Evolutionary conservation across 192 early-diverging fungal species (phyloP).

Genomic region (Endogone sp.): DNA sequence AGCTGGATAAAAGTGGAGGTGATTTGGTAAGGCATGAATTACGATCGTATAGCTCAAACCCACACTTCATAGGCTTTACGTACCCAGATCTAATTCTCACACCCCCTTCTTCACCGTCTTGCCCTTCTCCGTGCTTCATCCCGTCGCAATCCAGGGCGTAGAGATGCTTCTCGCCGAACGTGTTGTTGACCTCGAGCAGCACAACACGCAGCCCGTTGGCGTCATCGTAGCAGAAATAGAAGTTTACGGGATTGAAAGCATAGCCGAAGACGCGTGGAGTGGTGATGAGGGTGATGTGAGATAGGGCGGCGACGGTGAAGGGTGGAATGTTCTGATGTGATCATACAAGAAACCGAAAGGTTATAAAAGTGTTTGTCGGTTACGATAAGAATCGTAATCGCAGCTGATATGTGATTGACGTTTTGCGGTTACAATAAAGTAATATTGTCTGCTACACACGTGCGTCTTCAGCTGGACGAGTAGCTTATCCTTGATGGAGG

Average conservation of each 20-base stretch:
- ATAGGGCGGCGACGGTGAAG: neutral
- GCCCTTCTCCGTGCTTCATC: neutral
- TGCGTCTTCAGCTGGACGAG: slow-evolving; percentile 8
- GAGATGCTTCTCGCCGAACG: slow-evolving; percentile 53
- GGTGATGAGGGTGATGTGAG: slow-evolving; percentile 32
- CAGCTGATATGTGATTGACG: too few species aligned
- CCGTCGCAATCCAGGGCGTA: slow-evolving; percentile 33
- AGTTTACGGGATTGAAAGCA: slow-evolving; percentile 49
- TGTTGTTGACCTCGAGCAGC: slow-evolving; percentile 57
- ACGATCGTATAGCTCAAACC: too few species aligned
- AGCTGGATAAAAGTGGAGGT: neutral
- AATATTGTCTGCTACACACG: too few species aligned
- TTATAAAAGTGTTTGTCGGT: neutral
- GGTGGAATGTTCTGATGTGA: slow-evolving; percentile 10
- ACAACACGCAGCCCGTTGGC: slow-evolving; percentile 13
- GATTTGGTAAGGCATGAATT: neutral
- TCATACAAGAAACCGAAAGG: neutral
- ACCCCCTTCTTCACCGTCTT: neutral
- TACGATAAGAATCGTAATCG: too few species aligned
- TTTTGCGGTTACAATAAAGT: too few species aligned
- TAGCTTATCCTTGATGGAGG: slow-evolving; percentile 19
- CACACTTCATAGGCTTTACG: neutral
- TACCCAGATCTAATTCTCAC: neutral
- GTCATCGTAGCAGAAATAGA: slow-evolving; percentile 44
- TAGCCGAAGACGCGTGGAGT: slow-evolving; percentile 47